Base-by-base conservation (phyloP, 2,329 filamentous ascomycete genomes). In the Ilyonectria sp. region DNA sequence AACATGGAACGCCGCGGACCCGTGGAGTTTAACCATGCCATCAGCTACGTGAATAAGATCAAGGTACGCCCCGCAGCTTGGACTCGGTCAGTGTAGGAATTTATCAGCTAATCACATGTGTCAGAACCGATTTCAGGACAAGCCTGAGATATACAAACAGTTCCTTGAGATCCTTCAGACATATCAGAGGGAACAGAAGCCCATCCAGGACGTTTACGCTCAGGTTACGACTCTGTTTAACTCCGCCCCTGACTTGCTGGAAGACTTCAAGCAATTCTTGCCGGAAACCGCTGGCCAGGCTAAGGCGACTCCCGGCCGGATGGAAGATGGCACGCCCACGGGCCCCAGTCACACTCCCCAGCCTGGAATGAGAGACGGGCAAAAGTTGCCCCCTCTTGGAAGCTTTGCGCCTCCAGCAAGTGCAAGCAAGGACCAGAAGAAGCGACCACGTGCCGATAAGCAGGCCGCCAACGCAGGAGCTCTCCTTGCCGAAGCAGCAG, bases 41-140 rank as follows among this genome's bases (percentile, higher is more conserved):
- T 99, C 71, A 98, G 95, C 80, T 99, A 99, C 77, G 96, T 99
- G 61, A 99, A 99, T 79, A 99, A 99, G 84, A 99, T 99, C 77
- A 99, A 99, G 91, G 95, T 96, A 83, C 80, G 88, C 75, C 35
- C 54, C 60, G 58, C 54, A 40, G 65, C 50, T 66, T 40, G 21
- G 19, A 61, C 60, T 40, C 53, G 60, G 62, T 60, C 57, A 53
- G 50, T 5, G 29, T 6, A 53, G 31, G 50, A 53, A 33, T 53
- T 53, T 35, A 57, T 60, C 43, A 64, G 68, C 73, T 75, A 71
- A 76, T 68, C 61, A 63, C 7, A 37, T 57, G 64, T 68, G 33
- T 63, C 77, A 97, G 94, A 99, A 98, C 79, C 95, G 96, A 50
- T 99, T 98, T 82, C 92, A 97, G 75, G 92, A 95, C 76, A 95